Evolutionary conservation across 208 protist species (phyloP).

Genomic region (Giardia muris): DNA sequence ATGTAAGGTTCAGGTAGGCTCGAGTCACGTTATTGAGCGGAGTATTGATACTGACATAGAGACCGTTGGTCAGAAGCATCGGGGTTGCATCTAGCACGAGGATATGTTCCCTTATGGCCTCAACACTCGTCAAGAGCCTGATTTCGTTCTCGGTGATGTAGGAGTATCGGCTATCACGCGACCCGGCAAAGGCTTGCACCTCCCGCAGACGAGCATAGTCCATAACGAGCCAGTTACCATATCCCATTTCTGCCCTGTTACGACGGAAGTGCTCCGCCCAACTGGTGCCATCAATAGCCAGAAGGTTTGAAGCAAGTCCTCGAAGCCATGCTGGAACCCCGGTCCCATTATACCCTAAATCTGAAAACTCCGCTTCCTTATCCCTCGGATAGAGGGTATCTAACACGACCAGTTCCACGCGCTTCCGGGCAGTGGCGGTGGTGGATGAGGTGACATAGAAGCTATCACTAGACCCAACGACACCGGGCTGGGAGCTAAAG

Average conservation of each 20-base stretch:
- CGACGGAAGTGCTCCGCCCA: not conserved
- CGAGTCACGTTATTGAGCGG: not conserved
- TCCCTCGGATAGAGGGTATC: not conserved
- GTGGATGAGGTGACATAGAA: not conserved
- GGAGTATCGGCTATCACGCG: not conserved
- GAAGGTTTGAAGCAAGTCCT: not conserved
- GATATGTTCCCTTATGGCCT: not conserved
- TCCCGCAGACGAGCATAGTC: not conserved
- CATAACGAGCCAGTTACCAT: not conserved
- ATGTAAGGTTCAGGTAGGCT: no score
- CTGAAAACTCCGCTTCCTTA: not conserved
- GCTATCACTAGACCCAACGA: not conserved
- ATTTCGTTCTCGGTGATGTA: not conserved
- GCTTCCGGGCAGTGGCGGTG: not conserved
- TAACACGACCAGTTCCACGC: not conserved
- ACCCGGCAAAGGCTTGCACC: not conserved
- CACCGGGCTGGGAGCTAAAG: not conserved
- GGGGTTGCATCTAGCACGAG: not conserved
- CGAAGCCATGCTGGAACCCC: not conserved
- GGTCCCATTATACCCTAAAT: not conserved
- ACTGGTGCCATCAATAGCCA: not conserved
- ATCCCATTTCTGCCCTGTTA: not conserved
- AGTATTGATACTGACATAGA: not conserved
- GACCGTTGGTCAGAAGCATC: not conserved
- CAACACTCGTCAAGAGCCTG: not conserved